Conservation (phyloP, 2,329 filamentous ascomycete genomes). For the Aspergillus hortae region DNA sequence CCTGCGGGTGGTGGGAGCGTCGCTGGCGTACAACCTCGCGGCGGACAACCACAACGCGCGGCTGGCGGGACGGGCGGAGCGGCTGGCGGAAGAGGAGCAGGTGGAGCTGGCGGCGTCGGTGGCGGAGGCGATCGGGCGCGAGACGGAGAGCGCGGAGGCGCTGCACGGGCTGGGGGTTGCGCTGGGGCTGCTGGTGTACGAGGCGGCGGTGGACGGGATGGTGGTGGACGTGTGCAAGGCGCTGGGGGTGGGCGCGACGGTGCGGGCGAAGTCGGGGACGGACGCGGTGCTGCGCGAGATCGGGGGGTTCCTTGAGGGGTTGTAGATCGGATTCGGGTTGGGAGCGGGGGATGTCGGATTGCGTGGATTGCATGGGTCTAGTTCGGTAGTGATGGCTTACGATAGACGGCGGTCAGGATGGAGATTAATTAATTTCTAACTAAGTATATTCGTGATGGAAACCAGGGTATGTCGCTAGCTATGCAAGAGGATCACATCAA, state of each 20-base stretch:
- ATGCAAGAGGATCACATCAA: slow-evolving; percentile 10
- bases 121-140: slow-evolving; percentile 65
- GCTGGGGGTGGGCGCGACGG: slow-evolving; percentile 69
- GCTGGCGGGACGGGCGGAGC: slow-evolving; percentile 54
- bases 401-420: neutral
- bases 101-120: slow-evolving; percentile 78
- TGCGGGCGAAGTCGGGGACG: slow-evolving; percentile 50
- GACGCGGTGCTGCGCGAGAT: slow-evolving; percentile 41
- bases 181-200: slow-evolving; percentile 72
- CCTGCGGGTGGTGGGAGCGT: slow-evolving; percentile 76
- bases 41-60: slow-evolving; percentile 65
- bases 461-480: slow-evolving; percentile 20
- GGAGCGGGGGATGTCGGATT: neutral
- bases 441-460: neutral
- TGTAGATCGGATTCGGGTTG: neutral
- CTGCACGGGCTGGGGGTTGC: slow-evolving; percentile 73
- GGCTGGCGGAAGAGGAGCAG: slow-evolving; percentile 66
- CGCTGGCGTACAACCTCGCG: slow-evolving; percentile 78
- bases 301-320: slow-evolving; percentile 48
- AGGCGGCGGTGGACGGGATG: slow-evolving; percentile 65
- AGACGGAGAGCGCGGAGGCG: slow-evolving; percentile 60
- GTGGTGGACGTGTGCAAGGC: slow-evolving; percentile 74
- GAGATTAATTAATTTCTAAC: neutral
- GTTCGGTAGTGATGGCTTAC: neutral
- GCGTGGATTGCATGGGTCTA: neutral